Percentiles rank a stretch among this genome's conserved stretches.
Evolutionary conservation across 2,329 filamentous ascomycete species (phyloP).

Genomic region (Chaetomium olivaceum): DNA sequence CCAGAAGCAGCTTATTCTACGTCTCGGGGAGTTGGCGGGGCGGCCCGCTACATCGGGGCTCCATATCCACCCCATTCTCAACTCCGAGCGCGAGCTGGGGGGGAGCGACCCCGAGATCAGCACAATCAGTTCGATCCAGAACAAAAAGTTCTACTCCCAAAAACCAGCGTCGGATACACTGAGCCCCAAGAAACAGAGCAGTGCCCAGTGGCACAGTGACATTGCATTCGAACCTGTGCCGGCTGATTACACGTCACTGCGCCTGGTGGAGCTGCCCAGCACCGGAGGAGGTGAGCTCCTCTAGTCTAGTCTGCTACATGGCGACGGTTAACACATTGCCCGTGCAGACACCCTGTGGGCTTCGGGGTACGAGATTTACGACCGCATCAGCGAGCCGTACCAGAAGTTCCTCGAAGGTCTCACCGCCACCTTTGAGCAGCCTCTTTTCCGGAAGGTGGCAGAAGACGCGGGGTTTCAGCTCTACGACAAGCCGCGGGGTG

Average conservation of each 20-base stretch:
- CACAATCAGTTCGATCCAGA: constrained; percentile 57
- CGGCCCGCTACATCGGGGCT: constrained; percentile 58
- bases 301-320: no score
- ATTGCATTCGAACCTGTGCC: constrained; percentile 56
- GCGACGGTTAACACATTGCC: neutral
- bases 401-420: constrained; percentile 50
- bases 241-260: constrained; percentile 55
- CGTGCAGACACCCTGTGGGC: constrained; percentile 47
- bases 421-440: constrained; percentile 48
- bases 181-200: constrained; percentile 39
- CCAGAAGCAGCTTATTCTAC: constrained; percentile 60
- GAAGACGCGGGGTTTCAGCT: constrained; percentile 45
- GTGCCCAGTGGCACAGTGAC: constrained; percentile 53
- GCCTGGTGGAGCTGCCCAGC: constrained; percentile 49
- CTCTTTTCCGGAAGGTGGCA: constrained; percentile 43
- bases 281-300: constrained; percentile 38
- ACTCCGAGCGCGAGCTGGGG: constrained; percentile 54
- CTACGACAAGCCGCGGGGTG: constrained; percentile 50
- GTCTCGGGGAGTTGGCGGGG: constrained; percentile 60
- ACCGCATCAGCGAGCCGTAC: constrained; percentile 49
- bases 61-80: constrained; percentile 62
- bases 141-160: constrained; percentile 43
- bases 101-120: constrained; percentile 57
- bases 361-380: constrained; percentile 50
- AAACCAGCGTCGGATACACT: constrained; percentile 29